Percentiles rank a stretch among this genome's conserved stretches.
Conservation (phyloP, 2,329 filamentous ascomycete species). For the Apiospora koreana region DNA sequence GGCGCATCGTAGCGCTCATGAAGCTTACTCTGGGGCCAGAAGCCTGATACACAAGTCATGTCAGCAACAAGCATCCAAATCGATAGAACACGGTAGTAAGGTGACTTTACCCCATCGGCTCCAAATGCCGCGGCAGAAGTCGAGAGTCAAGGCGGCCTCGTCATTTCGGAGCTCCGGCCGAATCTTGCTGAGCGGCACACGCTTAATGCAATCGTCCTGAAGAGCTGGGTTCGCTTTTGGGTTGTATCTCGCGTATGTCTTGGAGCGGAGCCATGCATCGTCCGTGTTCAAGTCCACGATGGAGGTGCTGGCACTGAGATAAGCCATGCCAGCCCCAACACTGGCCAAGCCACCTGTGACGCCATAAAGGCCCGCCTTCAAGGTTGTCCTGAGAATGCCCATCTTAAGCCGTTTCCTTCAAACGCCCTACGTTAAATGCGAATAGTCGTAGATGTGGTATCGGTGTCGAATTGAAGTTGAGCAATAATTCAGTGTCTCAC, state of each 20-base stretch:
- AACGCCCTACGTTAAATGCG: neutral
- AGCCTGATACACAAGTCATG: constrained; percentile 43
- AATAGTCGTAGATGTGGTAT: neutral
- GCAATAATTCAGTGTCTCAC: neutral
- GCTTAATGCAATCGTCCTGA: constrained; percentile 65
- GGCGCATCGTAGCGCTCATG: constrained; percentile 34
- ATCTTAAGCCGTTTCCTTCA: constrained; percentile 37
- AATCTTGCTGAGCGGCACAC: constrained; percentile 63
- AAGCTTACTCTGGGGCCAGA: constrained; percentile 35
- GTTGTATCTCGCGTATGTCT: constrained; percentile 60
- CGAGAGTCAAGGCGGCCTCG: constrained; percentile 58
- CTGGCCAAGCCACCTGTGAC: constrained; percentile 50
- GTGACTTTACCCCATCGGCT: constrained; percentile 58
- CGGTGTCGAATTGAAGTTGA: neutral
- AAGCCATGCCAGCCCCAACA: constrained; percentile 49
- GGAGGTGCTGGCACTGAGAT: constrained; percentile 54
- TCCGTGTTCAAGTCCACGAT: constrained; percentile 57
- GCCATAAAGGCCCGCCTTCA: constrained; percentile 45
- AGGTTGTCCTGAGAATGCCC: constrained; percentile 50
- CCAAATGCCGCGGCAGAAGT: constrained; percentile 70
- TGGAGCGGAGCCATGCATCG: constrained; percentile 62
- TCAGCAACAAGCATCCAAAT: neutral
- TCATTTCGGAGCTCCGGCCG: constrained; percentile 65
- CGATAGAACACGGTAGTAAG: constrained; percentile 1
- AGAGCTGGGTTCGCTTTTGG: constrained; percentile 61